Evolutionary conservation across 2,329 filamentous ascomycete genomes (phyloP).

Genomic region (Ophiostoma pallidulum): DNA sequence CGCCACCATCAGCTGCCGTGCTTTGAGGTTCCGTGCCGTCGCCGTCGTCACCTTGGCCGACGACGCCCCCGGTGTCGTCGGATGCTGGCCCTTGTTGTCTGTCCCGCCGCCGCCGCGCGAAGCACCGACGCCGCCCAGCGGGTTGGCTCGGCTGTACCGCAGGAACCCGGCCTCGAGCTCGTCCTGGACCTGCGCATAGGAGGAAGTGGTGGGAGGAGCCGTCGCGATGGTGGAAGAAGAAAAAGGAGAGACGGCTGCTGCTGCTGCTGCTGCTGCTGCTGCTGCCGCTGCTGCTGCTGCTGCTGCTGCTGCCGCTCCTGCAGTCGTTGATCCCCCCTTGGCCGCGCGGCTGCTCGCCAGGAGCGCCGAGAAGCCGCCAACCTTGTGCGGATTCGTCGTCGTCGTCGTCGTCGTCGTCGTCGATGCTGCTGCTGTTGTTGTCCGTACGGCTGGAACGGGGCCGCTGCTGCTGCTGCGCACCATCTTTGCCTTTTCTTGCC

Average conservation of each 20-base stretch:
- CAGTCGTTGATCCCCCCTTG: background rate
- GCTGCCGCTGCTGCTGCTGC: too few species aligned
- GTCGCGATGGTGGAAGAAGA: too few species aligned
- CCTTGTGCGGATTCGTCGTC: background rate
- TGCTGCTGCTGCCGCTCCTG: background rate
- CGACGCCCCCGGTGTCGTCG: too few species aligned
- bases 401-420: background rate
- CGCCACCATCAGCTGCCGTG: slow-evolving; percentile 12
- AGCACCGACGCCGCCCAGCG: slow-evolving; percentile 10
- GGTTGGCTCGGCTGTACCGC: slow-evolving; percentile 11
- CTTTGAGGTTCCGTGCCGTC: slow-evolving; percentile 2
- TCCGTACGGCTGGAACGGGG: background rate
- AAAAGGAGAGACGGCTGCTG: too few species aligned
- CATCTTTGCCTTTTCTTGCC: slow-evolving; percentile 1
- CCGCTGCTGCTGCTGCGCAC: background rate
- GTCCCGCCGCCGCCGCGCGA: background rate
- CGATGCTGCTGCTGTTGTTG: background rate
- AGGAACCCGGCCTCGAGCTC: slow-evolving; percentile 11
- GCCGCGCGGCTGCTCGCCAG: background rate
- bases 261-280: too few species aligned
- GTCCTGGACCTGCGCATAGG: slow-evolving; percentile 9
- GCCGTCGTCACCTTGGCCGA: too few species aligned
- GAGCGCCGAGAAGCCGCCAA: slow-evolving; percentile 4
- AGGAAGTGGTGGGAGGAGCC: background rate
- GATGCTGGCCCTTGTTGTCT: background rate